These are phyloP conservation scores for Phoma sp. DNA, from an alignment of 2,329 filamentous ascomycete genomes.

Conservation along the genomic window DNA sequence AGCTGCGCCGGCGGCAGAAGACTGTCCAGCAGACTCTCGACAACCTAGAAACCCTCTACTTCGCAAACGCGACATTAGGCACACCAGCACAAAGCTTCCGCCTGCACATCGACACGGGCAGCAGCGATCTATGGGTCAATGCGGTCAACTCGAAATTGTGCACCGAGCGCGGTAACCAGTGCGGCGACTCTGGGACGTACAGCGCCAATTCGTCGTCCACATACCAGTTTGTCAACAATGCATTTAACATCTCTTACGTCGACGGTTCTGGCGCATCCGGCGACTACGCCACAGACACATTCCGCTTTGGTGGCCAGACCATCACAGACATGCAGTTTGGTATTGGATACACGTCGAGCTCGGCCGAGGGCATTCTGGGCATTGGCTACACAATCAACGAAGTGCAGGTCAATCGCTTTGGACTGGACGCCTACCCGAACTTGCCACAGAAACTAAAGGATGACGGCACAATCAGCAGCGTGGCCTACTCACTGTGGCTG, in stretches of 20 bases:
- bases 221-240: conserved; percentile 73
- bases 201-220: conserved; percentile 74
- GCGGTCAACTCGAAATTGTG: conserved; percentile 68
- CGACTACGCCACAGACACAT: conserved; percentile 79
- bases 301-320: conserved; percentile 64
- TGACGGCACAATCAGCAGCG: conserved; percentile 66
- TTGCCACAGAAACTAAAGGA: conserved; percentile 69
- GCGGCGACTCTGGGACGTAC: conserved; percentile 70
- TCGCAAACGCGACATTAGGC: conserved; percentile 63
- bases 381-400: conserved; percentile 85
- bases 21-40: conserved; percentile 58
- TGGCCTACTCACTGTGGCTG: conserved; percentile 73
- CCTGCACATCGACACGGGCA: conserved; percentile 67
- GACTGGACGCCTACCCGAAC: conserved; percentile 60
- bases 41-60: conserved; percentile 67
- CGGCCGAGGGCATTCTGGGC: conserved; percentile 76
- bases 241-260: conserved; percentile 88
- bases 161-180: conserved; percentile 56
- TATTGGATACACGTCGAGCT: conserved; percentile 69
- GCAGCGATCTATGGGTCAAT: conserved; percentile 72
- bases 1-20: conserved; percentile 49
- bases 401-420: conserved; percentile 68
- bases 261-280: conserved; percentile 79
- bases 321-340: conserved; percentile 72
- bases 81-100: conserved; percentile 63